Conservation (phyloP, 331 rosid genomes). For the Stylosanthes scabra region DNA sequence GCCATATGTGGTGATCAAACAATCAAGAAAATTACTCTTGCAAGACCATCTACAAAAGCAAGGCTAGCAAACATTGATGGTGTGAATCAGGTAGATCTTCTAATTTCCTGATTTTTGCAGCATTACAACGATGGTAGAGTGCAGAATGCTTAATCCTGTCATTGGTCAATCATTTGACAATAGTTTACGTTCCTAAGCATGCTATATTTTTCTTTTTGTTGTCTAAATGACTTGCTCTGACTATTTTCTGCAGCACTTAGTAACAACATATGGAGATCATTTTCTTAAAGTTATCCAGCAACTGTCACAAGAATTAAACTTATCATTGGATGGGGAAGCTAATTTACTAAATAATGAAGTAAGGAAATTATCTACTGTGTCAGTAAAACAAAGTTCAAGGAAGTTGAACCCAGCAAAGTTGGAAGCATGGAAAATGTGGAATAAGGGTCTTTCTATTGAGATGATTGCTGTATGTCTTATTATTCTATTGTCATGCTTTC, state of each 20-base stretch:
- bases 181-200: slow-evolving; percentile 12
- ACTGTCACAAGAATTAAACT: slow-evolving; percentile 58
- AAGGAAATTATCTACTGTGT: slow-evolving; percentile 50
- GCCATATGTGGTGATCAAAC: slow-evolving; percentile 95
- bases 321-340: slow-evolving; percentile 71
- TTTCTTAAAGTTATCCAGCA: slow-evolving; percentile 64
- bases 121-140: slow-evolving; percentile 1
- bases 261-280: slow-evolving; percentile 69
- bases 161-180: slow-evolving; percentile 30
- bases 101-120: slow-evolving; percentile 11
- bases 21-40: slow-evolving; percentile 69
- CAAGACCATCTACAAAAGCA: slow-evolving; percentile 90
- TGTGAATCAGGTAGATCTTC: slow-evolving; percentile 81
- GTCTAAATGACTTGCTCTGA: slow-evolving; percentile 39
- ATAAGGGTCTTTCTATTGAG: slow-evolving; percentile 66
- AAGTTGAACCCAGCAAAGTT: slow-evolving; percentile 68
- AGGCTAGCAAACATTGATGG: slow-evolving; percentile 92
- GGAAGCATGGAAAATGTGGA: slow-evolving; percentile 94
- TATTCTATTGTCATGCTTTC: not conserved
- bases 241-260: slow-evolving; percentile 68
- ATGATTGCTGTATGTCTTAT: slow-evolving; percentile 73
- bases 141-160: slow-evolving; percentile 18
- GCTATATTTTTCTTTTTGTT: slow-evolving; percentile 1
- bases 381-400: slow-evolving; percentile 45
- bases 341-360: slow-evolving; percentile 52